These are phyloP conservation scores for Sphagnum contortum DNA, from an alignment of 225 moss, liverwort and hornwort genomes.

Conservation along the genomic window DNA sequence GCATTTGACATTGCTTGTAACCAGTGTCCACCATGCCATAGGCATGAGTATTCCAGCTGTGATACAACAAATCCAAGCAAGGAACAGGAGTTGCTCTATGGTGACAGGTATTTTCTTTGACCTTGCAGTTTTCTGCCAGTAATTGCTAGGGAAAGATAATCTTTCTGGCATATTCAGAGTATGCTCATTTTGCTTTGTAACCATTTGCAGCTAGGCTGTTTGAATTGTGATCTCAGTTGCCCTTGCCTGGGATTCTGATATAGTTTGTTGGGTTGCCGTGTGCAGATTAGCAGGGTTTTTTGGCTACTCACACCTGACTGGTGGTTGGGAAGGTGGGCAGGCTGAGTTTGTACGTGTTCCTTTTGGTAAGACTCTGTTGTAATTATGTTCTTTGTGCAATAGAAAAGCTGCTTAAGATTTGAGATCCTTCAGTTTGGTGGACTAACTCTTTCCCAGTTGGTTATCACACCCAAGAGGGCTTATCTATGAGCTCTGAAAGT, in stretches of 20 bases:
- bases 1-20: conserved; percentile 79
- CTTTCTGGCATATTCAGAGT: too few species aligned
- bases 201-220: too few species aligned
- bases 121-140: too few species aligned
- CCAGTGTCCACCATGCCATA: conserved; percentile 50
- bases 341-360: conserved; percentile 82
- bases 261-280: neutral
- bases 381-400: too few species aligned
- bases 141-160: too few species aligned
- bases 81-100: conserved; percentile 45
- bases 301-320: conserved; percentile 89
- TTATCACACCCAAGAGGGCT: too few species aligned
- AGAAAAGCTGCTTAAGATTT: too few species aligned
- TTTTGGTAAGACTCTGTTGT: conserved; percentile 19
- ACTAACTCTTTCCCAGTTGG: too few species aligned
- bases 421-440: too few species aligned
- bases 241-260: neutral
- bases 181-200: too few species aligned
- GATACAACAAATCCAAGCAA: conserved; percentile 57
- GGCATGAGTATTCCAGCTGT: conserved; percentile 51
- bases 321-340: conserved; percentile 90
- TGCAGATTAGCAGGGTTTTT: conserved; percentile 70
- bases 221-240: too few species aligned
- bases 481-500: too few species aligned
- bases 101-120: conserved; percentile 24